phyloP scores from a whole-genome alignment of 139 green algal species.

The Limnomonas spitsbergensis region DNA sequence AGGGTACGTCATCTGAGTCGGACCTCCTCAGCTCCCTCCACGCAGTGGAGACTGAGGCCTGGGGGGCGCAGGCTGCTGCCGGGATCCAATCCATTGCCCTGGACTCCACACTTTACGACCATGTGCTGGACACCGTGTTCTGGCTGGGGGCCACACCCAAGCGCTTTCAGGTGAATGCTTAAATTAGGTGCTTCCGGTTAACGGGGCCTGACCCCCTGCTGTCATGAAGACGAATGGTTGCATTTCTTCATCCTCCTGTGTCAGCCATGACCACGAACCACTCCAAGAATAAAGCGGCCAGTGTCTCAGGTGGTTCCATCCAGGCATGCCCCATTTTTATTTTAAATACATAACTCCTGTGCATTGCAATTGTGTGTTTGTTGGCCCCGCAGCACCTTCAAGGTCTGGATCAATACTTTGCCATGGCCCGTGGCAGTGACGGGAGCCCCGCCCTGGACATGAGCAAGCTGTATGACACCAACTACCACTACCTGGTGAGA shows the following conservation, averaged over 20 bases:
- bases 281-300: too few species aligned
- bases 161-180: slow-evolving; percentile 62
- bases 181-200: neutral
- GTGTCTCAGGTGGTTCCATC: too few species aligned
- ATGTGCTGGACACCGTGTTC: slow-evolving; percentile 78
- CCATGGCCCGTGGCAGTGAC: slow-evolving; percentile 71
- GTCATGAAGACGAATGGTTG: too few species aligned
- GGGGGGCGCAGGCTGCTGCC: slow-evolving; percentile 51
- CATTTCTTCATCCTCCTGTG: too few species aligned
- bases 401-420: slow-evolving; percentile 80
- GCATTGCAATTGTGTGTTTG: too few species aligned
- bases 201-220: neutral
- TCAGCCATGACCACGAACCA: too few species aligned
- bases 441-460: slow-evolving; percentile 73
- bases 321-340: too few species aligned
- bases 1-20: slow-evolving; percentile 32
- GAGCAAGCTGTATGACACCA: slow-evolving; percentile 90
- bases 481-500: slow-evolving; percentile 84
- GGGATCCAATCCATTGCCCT: slow-evolving; percentile 69
- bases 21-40: slow-evolving; percentile 49
- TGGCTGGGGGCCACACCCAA: slow-evolving; percentile 68
- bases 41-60: slow-evolving; percentile 16
- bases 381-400: slow-evolving; percentile 33
- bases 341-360: too few species aligned
- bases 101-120: slow-evolving; percentile 86